Conservation (phyloP, 2,329 filamentous ascomycete species). For the Ophiostoma sp. region DNA sequence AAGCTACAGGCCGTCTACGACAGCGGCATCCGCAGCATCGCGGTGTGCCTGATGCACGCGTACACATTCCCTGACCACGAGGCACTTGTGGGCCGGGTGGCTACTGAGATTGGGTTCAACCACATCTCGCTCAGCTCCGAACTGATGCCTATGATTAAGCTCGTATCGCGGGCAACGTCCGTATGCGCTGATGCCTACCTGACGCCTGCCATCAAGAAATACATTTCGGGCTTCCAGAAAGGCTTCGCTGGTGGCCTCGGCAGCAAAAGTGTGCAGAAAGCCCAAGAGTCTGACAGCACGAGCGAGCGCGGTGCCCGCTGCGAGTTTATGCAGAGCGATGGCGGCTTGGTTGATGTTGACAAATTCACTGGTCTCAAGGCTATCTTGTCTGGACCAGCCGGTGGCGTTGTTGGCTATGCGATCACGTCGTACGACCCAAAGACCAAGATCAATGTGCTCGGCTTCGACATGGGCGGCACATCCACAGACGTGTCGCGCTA, state of each 20-base stretch:
- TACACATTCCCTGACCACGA: conserved; percentile 90
- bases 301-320: conserved; percentile 63
- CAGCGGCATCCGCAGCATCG: conserved; percentile 70
- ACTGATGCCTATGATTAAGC: conserved; percentile 86
- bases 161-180: conserved; percentile 68
- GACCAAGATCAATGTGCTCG: conserved; percentile 80
- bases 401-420: conserved; percentile 87
- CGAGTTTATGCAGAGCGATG: conserved; percentile 93
- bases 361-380: conserved; percentile 79
- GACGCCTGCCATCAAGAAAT: conserved; percentile 72
- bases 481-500: conserved; percentile 88
- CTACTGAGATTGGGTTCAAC: conserved; percentile 71
- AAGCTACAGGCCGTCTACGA: conserved; percentile 64
- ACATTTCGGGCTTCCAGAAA: conserved; percentile 65
- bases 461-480: conserved; percentile 94
- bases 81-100: conserved; percentile 67
- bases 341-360: conserved; percentile 65
- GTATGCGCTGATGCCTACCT: conserved; percentile 76
- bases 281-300: conserved; percentile 42
- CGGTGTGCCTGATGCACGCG: conserved; percentile 85
- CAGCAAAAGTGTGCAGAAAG: conserved; percentile 57
- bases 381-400: conserved; percentile 85
- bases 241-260: conserved; percentile 79
- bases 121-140: conserved; percentile 78
- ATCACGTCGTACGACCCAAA: conserved; percentile 81